These are phyloP conservation scores for Diaporthe vaccinii DNA, from an alignment of 2,329 filamentous ascomycete genomes.

Conservation along the genomic window DNA sequence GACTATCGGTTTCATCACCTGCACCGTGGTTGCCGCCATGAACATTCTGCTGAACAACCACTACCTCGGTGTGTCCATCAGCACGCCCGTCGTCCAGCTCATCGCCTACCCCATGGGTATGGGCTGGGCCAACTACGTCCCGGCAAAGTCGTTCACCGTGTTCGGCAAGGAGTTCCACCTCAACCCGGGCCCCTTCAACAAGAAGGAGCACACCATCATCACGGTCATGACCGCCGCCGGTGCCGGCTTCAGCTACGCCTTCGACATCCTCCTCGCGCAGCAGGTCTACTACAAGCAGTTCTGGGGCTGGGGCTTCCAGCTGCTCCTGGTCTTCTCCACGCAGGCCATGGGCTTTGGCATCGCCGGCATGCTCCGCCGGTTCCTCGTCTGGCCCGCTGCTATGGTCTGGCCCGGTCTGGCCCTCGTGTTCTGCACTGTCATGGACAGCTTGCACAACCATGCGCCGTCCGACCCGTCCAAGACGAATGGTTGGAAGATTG, in stretches of 20 bases:
- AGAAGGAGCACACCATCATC: constrained; percentile 42
- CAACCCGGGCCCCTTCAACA: constrained; percentile 37
- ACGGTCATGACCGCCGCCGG: constrained; percentile 23
- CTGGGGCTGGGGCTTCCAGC: constrained; percentile 50
- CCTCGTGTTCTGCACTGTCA: constrained; percentile 52
- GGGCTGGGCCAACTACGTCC: constrained; percentile 22
- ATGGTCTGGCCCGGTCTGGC: constrained; percentile 50
- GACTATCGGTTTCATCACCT: constrained; percentile 61
- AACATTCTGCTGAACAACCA: constrained; percentile 31
- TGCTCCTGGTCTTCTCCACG: constrained; percentile 50
- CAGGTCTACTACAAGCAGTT: constrained; percentile 51
- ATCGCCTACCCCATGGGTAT: constrained; percentile 37
- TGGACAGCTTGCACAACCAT: constrained; percentile 48
- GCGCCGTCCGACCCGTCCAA: constrained; percentile 30
- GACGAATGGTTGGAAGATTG: constrained; percentile 36
- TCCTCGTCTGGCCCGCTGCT: constrained; percentile 53
- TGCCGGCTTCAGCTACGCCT: constrained; percentile 43
- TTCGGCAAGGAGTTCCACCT: constrained; percentile 30
- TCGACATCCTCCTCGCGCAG: constrained; percentile 47
- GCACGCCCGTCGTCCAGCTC: constrained; percentile 36
- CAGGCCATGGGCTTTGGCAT: constrained; percentile 52
- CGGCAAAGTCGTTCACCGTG: constrained; percentile 30
- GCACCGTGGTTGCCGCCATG: not conserved
- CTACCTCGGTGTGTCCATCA: constrained; percentile 39
- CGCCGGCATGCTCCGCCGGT: constrained; percentile 51